These are phyloP conservation scores for Naganishia friedmannii DNA, from an alignment of 768 basidiomycete species.

Conservation along the genomic window DNA sequence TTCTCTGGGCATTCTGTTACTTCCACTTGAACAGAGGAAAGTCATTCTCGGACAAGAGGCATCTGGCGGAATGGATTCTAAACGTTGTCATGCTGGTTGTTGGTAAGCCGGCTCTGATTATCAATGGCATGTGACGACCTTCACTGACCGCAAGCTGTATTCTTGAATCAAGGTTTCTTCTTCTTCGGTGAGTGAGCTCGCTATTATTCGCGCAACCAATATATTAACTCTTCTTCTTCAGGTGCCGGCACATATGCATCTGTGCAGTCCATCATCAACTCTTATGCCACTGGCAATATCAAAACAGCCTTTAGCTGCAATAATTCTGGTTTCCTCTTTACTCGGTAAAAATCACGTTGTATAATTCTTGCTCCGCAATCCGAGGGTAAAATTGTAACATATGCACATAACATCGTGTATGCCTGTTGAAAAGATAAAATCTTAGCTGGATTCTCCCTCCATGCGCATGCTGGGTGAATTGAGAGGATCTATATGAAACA, in stretches of 20 bases:
- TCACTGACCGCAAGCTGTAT: not conserved
- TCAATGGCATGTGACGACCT: not conserved
- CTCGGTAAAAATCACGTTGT: slow-evolving; percentile 6
- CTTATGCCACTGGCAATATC: slow-evolving; percentile 32
- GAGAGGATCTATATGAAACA: too few species aligned
- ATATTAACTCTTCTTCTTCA: not conserved
- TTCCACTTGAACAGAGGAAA: slow-evolving; percentile 28
- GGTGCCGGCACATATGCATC: slow-evolving; percentile 35
- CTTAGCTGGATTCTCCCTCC: too few species aligned
- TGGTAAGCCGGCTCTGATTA: slow-evolving; percentile 1
- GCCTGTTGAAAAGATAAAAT: too few species aligned
- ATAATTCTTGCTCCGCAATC: not conserved
- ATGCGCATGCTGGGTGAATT: too few species aligned
- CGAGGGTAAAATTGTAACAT: slow-evolving; percentile 1
- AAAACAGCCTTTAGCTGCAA: slow-evolving; percentile 38
- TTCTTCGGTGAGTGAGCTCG: slow-evolving; percentile 24
- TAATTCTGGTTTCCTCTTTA: slow-evolving; percentile 24
- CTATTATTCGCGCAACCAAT: not conserved
- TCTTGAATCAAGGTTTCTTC: slow-evolving; percentile 26
- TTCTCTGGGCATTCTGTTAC: slow-evolving; percentile 36
- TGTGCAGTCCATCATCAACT: slow-evolving; percentile 35
- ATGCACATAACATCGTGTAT: not conserved
- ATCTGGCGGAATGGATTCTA: slow-evolving; percentile 30
- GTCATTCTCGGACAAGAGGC: slow-evolving; percentile 7
- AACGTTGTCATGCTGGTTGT: slow-evolving; percentile 31